Percentiles rank a stretch among this genome's conserved stretches.
These are phyloP conservation scores for Nitzschia inconspicua DNA, from an alignment of 108 stramenopile species.

Conservation along the genomic window DNA sequence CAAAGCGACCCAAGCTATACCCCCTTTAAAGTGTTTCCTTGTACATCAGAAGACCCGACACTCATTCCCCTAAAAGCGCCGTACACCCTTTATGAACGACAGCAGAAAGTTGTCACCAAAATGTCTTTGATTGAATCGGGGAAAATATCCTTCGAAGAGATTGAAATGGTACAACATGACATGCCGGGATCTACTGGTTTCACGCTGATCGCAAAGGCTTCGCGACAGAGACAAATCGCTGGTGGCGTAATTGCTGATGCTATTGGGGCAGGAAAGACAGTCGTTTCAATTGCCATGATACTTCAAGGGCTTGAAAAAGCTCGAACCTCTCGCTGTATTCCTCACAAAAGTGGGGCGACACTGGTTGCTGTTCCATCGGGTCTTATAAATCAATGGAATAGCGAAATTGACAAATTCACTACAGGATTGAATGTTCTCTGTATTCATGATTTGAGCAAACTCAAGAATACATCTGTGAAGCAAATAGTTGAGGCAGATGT, in stretches of 20 bases:
- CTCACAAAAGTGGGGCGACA: conserved; percentile 51
- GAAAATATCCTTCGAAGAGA: conserved; percentile 45
- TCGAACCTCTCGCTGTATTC: conserved; percentile 15
- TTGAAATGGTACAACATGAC: conserved; percentile 55
- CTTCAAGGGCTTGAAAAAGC: conserved; percentile 46
- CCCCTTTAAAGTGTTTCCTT: conserved; percentile 52
- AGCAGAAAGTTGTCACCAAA: conserved; percentile 63
- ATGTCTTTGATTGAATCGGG: conserved; percentile 61
- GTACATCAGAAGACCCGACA: conserved; percentile 27
- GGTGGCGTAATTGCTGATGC: conserved; percentile 85
- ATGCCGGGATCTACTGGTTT: conserved; percentile 64
- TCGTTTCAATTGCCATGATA: conserved; percentile 73
- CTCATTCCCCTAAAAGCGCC: conserved; percentile 31
- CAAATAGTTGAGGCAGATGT: conserved; percentile 58
- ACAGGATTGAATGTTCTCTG: conserved; percentile 34
- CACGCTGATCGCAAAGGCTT: conserved; percentile 59
- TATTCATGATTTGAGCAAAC: conserved; percentile 40
- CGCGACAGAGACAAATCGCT: conserved; percentile 27
- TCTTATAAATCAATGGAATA: conserved; percentile 69
- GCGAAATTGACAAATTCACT: conserved; percentile 62
- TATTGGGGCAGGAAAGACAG: conserved; percentile 80
- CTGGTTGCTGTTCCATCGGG: conserved; percentile 74
- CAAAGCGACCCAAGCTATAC: conserved; percentile 54
- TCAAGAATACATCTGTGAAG: conserved; percentile 36
- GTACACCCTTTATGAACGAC: conserved; percentile 52